Percentiles rank a stretch among this genome's conserved stretches.
Conservation (phyloP, 2,329 filamentous ascomycete genomes). For the Mollisia scopiformis region DNA sequence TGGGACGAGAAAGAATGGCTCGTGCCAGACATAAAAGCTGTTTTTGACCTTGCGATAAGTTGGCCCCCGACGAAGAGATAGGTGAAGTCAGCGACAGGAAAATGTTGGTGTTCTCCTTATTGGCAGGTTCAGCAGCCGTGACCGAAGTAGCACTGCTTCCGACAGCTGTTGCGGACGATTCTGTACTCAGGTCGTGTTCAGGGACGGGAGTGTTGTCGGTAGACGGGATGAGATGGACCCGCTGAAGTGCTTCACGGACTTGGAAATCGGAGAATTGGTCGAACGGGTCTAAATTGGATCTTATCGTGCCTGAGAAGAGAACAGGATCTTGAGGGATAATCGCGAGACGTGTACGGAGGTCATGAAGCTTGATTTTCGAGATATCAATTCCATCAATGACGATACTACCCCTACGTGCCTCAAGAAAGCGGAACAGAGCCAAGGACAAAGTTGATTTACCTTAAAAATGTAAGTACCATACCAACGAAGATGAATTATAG, state of each 20-base stretch:
- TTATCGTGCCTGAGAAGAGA: conserved; percentile 65
- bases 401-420: conserved; percentile 43
- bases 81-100: conserved; percentile 55
- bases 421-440: conserved; percentile 27
- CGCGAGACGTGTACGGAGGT: conserved; percentile 32
- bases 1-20: conserved; percentile 80
- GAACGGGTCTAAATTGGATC: conserved; percentile 22
- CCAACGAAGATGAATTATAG: not conserved
- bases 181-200: not conserved
- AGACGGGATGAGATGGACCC: conserved; percentile 76
- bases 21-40: conserved; percentile 92
- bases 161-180: conserved; percentile 4
- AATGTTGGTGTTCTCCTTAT: conserved; percentile 17
- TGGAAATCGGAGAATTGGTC: conserved; percentile 45
- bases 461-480: not conserved
- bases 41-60: conserved; percentile 72
- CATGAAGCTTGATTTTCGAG: conserved; percentile 34
- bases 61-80: conserved; percentile 66
- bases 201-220: conserved; percentile 6
- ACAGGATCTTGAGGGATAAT: conserved; percentile 65
- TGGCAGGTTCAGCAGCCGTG: conserved; percentile 5
- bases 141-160: conserved; percentile 7
- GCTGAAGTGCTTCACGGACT: conserved; percentile 79
- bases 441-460: conserved; percentile 36
- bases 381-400: conserved; percentile 36